Evolutionary conservation across 352 stramenopile species (phyloP).

Genomic region (Globisporangium cederbergense): DNA sequence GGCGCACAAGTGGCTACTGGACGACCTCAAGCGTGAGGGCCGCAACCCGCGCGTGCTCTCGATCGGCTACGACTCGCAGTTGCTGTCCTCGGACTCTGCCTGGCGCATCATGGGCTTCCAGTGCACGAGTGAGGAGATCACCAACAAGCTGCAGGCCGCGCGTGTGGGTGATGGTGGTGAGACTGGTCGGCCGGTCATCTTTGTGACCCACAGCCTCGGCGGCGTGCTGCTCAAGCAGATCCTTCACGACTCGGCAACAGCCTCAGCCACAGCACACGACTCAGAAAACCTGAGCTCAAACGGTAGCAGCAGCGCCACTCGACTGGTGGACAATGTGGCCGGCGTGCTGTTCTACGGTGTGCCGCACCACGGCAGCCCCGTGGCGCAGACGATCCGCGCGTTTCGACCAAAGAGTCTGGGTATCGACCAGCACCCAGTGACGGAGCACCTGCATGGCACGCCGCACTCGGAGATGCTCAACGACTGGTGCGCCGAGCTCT

Average conservation of each 20-base stretch:
- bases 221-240: conserved; percentile 81
- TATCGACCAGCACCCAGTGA: conserved; percentile 64
- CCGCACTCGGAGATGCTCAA: conserved; percentile 78
- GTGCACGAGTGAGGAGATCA: conserved; percentile 62
- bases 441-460: conserved; percentile 71
- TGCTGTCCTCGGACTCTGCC: conserved; percentile 68
- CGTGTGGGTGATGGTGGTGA: conserved; percentile 37
- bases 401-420: conserved; percentile 46
- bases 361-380: conserved; percentile 74
- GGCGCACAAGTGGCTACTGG: conserved; percentile 64
- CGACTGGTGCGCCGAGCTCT: conserved; percentile 60
- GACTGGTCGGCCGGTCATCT: conserved; percentile 53
- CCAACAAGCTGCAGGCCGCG: conserved; percentile 54
- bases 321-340: conserved; percentile 58
- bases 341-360: conserved; percentile 79
- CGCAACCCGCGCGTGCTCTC: conserved; percentile 67
- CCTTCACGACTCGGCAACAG: conserved; percentile 44
- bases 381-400: conserved; percentile 59
- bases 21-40: conserved; percentile 54
- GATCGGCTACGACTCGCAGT: conserved; percentile 79
- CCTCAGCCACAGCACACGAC: too few relatives aligned
- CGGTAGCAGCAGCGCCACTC: neutral
- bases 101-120: conserved; percentile 76
- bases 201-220: conserved; percentile 86
- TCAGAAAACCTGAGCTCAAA: too few relatives aligned